A percentile compares a stretch with the other conserved stretches of the same genome.
Conservation (phyloP, 179 eudicot genomes). For the Spergularia azorica region DNA sequence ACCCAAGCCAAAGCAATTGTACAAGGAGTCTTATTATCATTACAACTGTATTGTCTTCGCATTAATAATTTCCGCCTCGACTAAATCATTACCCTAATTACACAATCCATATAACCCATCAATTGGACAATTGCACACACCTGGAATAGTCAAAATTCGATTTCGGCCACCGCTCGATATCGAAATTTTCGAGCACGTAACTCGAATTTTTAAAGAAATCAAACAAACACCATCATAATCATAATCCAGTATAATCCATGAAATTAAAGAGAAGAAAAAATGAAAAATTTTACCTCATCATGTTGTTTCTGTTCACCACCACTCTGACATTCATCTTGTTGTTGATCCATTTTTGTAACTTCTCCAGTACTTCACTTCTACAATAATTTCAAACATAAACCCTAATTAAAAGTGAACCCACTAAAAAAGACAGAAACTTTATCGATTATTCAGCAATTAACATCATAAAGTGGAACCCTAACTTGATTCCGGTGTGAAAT, state of each 20-base stretch:
- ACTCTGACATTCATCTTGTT: conserved; percentile 50
- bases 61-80: too few relatives aligned
- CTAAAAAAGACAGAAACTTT: background rate
- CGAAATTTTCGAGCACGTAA: too few relatives aligned
- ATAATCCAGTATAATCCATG: background rate
- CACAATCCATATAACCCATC: background rate
- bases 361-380: background rate
- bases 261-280: background rate
- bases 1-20: background rate
- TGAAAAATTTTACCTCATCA: conserved; percentile 46
- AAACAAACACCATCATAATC: conserved; percentile 34
- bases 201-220: background rate
- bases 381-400: conserved; percentile 1
- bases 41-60: background rate
- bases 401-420: background rate
- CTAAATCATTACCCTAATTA: background rate
- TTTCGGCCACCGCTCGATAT: background rate
- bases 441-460: too few relatives aligned
- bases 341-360: conserved; percentile 51
- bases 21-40: background rate
- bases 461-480: too few relatives aligned
- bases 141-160: background rate
- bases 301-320: conserved; percentile 59
- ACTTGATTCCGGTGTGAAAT: too few relatives aligned
- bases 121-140: background rate